These are phyloP conservation scores for Leishmania mexicana DNA, from an alignment of 208 protist species.

Conservation along the genomic window DNA sequence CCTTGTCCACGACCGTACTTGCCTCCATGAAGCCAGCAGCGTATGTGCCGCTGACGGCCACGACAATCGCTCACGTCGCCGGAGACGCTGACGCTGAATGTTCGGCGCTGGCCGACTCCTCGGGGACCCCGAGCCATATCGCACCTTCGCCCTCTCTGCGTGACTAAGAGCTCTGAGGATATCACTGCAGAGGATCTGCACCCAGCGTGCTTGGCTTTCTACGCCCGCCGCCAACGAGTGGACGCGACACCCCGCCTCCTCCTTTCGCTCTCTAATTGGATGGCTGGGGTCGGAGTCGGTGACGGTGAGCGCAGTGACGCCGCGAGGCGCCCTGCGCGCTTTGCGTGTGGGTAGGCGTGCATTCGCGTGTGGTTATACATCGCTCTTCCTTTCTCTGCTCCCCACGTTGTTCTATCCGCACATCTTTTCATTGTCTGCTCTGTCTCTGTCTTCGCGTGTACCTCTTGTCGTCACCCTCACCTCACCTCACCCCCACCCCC, in stretches of 20 bases:
- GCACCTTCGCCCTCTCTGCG: slow-evolving; percentile 13
- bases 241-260: neutral
- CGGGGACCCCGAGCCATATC: neutral
- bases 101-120: slow-evolving; percentile 1
- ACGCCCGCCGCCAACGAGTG: neutral
- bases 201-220: neutral
- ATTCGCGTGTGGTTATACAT: neutral
- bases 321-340: neutral
- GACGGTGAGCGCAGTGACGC: neutral
- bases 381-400: neutral
- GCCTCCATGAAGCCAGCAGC: slow-evolving; percentile 5
- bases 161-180: slow-evolving; percentile 10
- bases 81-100: neutral
- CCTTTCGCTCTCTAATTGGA: neutral
- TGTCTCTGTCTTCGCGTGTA: neutral
- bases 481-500: neutral
- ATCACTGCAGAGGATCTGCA: neutral
- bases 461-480: neutral
- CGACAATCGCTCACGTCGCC: neutral
- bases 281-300: neutral
- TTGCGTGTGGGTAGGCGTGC: neutral
- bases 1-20: neutral
- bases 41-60: neutral
- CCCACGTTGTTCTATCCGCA: neutral
- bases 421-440: neutral